A percentile compares a stretch with the other conserved stretches of the same genome.
phyloP scores from a whole-genome alignment of 78 protist species.

The Dictyostelium purpureum region DNA sequence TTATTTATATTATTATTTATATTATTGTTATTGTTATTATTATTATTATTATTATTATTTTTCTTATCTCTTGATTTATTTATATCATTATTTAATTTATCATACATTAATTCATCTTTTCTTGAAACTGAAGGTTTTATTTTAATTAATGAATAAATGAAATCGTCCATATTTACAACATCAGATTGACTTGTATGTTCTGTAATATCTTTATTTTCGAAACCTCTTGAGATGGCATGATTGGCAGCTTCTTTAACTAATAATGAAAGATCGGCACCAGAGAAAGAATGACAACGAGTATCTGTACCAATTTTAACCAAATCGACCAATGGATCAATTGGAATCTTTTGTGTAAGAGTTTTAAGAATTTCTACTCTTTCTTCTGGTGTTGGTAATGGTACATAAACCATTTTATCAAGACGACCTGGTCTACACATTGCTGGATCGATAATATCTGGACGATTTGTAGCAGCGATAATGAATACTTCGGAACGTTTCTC shows the following conservation, averaged over 20 bases:
- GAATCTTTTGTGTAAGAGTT: slow-evolving; percentile 50
- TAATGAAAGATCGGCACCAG: slow-evolving; percentile 89
- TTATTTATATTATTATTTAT: too few species aligned
- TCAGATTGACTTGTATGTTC: background rate
- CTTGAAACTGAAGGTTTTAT: slow-evolving; percentile 80
- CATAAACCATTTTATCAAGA: slow-evolving; percentile 95
- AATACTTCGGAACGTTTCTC: slow-evolving; percentile 89
- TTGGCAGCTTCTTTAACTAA: slow-evolving; percentile 87
- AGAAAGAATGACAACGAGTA: slow-evolving; percentile 70
- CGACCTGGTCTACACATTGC: slow-evolving; percentile 99
- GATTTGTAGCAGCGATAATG: slow-evolving; percentile 98
- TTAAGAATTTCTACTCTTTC: slow-evolving; percentile 66
- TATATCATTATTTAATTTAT: slow-evolving; percentile 60
- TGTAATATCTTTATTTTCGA: background rate
- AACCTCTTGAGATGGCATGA: slow-evolving; percentile 26
- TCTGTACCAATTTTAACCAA: slow-evolving; percentile 53
- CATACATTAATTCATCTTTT: slow-evolving; percentile 74
- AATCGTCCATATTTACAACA: slow-evolving; percentile 56
- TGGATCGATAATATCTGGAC: slow-evolving; percentile 97
- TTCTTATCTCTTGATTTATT: slow-evolving; percentile 47
- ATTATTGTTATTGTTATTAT: too few species aligned
- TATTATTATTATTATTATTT: too few species aligned
- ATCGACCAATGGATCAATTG: slow-evolving; percentile 27
- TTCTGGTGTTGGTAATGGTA: slow-evolving; percentile 93
- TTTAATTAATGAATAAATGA: slow-evolving; percentile 22